Percentiles rank a stretch among this genome's conserved stretches.
These are phyloP conservation scores for Cyberlindnera lachancei DNA, from an alignment of 805 yeast species.

Conservation along the genomic window DNA sequence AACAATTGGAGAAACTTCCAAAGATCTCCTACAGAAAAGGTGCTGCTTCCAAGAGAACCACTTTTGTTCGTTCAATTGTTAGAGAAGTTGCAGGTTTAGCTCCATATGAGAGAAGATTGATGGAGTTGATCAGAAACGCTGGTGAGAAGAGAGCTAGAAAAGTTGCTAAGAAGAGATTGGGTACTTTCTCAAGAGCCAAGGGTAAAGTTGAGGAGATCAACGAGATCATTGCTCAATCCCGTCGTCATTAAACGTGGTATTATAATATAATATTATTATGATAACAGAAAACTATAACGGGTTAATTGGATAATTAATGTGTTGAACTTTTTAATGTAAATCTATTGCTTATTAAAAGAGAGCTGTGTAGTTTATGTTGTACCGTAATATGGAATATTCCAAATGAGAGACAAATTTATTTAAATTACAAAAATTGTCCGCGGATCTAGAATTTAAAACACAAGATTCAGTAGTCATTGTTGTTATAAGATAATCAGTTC, in stretches of 20 bases:
- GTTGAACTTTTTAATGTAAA: conserved; percentile 18
- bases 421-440: too few species aligned
- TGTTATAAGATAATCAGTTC: too few species aligned
- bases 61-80: conserved; percentile 90
- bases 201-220: conserved; percentile 99
- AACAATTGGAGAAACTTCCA: conserved; percentile 75
- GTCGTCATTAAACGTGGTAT: conserved; percentile 67
- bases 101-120: conserved; percentile 99
- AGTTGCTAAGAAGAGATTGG: conserved; percentile 99
- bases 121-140: conserved; percentile 99
- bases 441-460: too few species aligned
- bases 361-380: not conserved
- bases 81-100: conserved; percentile 98
- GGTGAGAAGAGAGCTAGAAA: conserved; percentile 99
- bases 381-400: not conserved
- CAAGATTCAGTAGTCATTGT: too few species aligned
- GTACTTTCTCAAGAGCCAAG: conserved; percentile 99
- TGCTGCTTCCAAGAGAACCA: conserved; percentile 89
- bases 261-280: too few species aligned
- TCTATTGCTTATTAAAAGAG: conserved; percentile 12
- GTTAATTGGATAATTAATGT: conserved; percentile 7
- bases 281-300: too few species aligned
- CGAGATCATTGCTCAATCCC: conserved; percentile 91
- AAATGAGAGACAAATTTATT: too few species aligned
- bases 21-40: conserved; percentile 96